Evolutionary conservation across 2,329 filamentous ascomycete genomes (phyloP), one percentile per base, ranked within the genome.

Genomic region (Fusarium sp.): DNA sequence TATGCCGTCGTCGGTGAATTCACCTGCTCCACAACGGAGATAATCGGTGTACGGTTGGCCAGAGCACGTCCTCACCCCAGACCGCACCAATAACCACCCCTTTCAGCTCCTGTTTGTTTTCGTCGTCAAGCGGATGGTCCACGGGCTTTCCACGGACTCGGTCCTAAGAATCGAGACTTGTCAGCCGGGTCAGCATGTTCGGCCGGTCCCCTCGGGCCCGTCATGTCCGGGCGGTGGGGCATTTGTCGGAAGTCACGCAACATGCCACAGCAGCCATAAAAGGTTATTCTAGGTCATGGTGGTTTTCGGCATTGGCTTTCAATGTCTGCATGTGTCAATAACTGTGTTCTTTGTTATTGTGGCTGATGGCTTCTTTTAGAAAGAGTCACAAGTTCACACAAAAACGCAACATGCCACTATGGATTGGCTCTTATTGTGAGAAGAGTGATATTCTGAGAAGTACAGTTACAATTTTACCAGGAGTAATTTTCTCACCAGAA

Each of bases 1-100:
- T 54, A 54, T 20, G 50, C 56, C 56, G 56, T 57, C 35, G 18
- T 40, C 56, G 56, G 35, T 10, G 16, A 38, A 40, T 58, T 58
- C 20, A 27, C 5, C 20, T 29, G n/a, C 13, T 10, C 56, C 56
- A 40, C 22, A 58, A 38, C 56, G 56, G 56, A 18, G 16, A 58
- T 58, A 57, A 57, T 58, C 35, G 56, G 56, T 38, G 22, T 36
- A 57, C 52, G 20, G 31, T 10, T 36, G 31, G 52, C 20, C 52
- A 36, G 4, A 57, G 52, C 31, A 25, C 8, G 20, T 5, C 8
- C 20, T 25, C 33, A 8, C 16, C 56, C 31, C 20, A 4, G 33
- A 38, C 33, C 1, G 31, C 29, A 11, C 52, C 20, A 57, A 38
- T 33, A 7, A 7, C 14, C n/a, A 5, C 16, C 5, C 20, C 33